A percentile compares a stretch with the other conserved stretches of the same genome.
Evolutionary conservation across 2,329 filamentous ascomycete species (phyloP).

Genomic region (Fusarium chlamydosporum): DNA sequence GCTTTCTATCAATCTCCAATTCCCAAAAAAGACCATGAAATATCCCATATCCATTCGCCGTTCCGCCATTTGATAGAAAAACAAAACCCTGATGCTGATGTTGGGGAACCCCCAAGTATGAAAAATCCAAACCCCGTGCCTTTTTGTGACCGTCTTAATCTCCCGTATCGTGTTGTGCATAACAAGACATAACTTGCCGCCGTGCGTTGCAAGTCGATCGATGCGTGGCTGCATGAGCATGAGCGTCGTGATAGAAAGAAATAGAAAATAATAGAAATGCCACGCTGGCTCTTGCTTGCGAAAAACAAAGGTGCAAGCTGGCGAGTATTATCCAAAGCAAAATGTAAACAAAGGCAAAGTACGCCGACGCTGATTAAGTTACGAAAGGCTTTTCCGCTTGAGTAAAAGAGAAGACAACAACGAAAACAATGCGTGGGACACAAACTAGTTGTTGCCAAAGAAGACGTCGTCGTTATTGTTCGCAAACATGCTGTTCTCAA

Average conservation of each 20-base stretch:
- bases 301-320: slow-evolving; percentile 16
- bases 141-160: slow-evolving; percentile 16
- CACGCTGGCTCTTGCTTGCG: slow-evolving; percentile 16
- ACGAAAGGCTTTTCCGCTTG: slow-evolving; percentile 32
- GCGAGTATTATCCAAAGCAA: slow-evolving; percentile 10
- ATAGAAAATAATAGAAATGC: slow-evolving; percentile 5
- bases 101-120: slow-evolving; percentile 7
- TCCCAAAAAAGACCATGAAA: slow-evolving; percentile 13
- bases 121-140: slow-evolving; percentile 13
- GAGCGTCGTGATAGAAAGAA: slow-evolving; percentile 41
- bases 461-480: slow-evolving; percentile 66
- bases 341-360: slow-evolving; percentile 21
- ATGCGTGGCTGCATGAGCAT: slow-evolving; percentile 42
- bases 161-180: slow-evolving; percentile 27
- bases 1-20: slow-evolving; percentile 38
- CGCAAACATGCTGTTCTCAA: slow-evolving; percentile 67
- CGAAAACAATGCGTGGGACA: slow-evolving; percentile 10
- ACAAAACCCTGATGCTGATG: neutral
- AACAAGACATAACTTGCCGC: slow-evolving; percentile 29
- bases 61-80: slow-evolving; percentile 8
- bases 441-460: slow-evolving; percentile 58
- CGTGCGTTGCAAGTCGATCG: slow-evolving; percentile 24
- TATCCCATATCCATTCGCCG: slow-evolving; percentile 24
- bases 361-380: slow-evolving; percentile 39
- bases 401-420: slow-evolving; percentile 13